A percentile compares a stretch with the other conserved stretches of the same genome.
phyloP scores from a whole-genome alignment of 805 yeast genomes.

The Metschnikowia lunata region DNA sequence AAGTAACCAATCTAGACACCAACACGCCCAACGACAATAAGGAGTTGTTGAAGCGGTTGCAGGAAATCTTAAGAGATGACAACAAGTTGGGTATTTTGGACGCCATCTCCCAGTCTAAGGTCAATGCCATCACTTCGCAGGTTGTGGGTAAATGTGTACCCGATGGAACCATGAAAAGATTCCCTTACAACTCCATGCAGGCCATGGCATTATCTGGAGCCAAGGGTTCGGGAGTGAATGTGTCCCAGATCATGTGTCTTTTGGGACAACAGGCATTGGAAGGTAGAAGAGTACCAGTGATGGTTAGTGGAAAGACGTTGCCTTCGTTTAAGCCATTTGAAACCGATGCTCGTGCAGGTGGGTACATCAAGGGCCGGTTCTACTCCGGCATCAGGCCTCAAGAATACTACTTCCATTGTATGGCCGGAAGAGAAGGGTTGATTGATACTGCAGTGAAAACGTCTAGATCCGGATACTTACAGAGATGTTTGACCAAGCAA shows the following conservation, averaged over 20 bases:
- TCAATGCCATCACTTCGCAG: conserved; percentile 86
- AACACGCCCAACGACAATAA: conserved; percentile 47
- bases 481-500: conserved; percentile 97
- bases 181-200: conserved; percentile 97
- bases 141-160: conserved; percentile 95
- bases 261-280: conserved; percentile 98
- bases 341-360: conserved; percentile 98
- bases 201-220: conserved; percentile 99
- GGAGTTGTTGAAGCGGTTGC: conserved; percentile 82
- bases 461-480: conserved; percentile 95
- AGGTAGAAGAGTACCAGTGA: conserved; percentile 98
- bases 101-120: conserved; percentile 92
- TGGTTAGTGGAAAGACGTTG: conserved; percentile 96
- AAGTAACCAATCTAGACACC: conserved; percentile 78
- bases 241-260: conserved; percentile 98
- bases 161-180: conserved; percentile 89
- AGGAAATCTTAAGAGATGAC: conserved; percentile 93
- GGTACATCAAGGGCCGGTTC: conserved; percentile 94
- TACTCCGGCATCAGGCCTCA: conserved; percentile 97
- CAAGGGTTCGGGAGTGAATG: conserved; percentile 97
- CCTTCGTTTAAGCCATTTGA: conserved; percentile 97
- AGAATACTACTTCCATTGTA: conserved; percentile 98
- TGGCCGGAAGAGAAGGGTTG: conserved; percentile 99
- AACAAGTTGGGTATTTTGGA: conserved; percentile 88
- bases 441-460: conserved; percentile 99